phyloP scores from a whole-genome alignment of 2,329 filamentous ascomycete species.

The Botryotinia globosa region DNA sequence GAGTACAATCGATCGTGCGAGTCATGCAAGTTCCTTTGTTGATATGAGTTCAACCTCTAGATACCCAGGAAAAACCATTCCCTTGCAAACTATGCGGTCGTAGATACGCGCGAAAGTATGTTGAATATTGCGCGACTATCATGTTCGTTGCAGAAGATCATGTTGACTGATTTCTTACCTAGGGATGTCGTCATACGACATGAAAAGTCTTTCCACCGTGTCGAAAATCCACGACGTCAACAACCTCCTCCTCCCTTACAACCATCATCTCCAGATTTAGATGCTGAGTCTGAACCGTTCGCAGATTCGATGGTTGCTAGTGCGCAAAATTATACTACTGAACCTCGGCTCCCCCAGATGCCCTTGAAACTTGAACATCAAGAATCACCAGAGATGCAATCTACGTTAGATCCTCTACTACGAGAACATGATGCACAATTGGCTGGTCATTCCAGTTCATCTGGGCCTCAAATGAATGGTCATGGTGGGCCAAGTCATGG shows the following conservation, averaged over 20 bases:
- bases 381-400: slow-evolving; percentile 18
- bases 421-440: slow-evolving; percentile 19
- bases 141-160: neutral
- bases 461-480: slow-evolving; percentile 10
- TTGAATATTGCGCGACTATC: neutral
- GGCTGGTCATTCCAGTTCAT: slow-evolving; percentile 13
- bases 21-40: slow-evolving; percentile 10
- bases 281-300: slow-evolving; percentile 9
- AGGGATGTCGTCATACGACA: slow-evolving; percentile 23
- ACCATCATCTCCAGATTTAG: slow-evolving; percentile 15
- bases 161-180: neutral
- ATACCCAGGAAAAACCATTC: slow-evolving; percentile 22
- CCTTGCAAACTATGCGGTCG: slow-evolving; percentile 20
- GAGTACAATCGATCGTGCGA: slow-evolving; percentile 10
- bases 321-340: neutral
- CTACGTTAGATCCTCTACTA: slow-evolving; percentile 19
- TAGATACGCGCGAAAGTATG: slow-evolving; percentile 22
- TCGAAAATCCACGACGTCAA: slow-evolving; percentile 20
- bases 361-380: slow-evolving; percentile 15
- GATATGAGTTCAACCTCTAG: slow-evolving; percentile 8
- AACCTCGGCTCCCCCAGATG: neutral
- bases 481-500: slow-evolving; percentile 7
- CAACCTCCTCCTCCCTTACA: slow-evolving; percentile 14
- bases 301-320: slow-evolving; percentile 13
- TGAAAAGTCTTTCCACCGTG: slow-evolving; percentile 22